Evolutionary conservation across 495 filamentous ascomycete species (phyloP).

Genomic region (Aspergillus cristatus): DNA sequence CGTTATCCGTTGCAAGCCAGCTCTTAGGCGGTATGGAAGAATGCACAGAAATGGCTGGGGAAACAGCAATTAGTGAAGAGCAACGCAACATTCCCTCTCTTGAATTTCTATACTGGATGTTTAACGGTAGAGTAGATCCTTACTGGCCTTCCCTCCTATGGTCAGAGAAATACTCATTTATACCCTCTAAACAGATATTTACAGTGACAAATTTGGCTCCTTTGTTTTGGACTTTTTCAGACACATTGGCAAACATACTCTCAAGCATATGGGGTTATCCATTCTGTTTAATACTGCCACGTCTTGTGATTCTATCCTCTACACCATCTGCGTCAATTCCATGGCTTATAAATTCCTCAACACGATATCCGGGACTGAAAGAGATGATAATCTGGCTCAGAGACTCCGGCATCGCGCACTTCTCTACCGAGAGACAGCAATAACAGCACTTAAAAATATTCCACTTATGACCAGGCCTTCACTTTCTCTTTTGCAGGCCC

Average conservation of each 20-base stretch:
- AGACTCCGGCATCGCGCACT: slow-evolving; percentile 4
- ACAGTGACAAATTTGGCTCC: slow-evolving; percentile 8
- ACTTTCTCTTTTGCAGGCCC: slow-evolving; percentile 8
- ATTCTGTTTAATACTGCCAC: slow-evolving; percentile 6
- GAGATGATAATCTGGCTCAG: slow-evolving; percentile 5
- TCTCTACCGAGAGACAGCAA: slow-evolving; percentile 8
- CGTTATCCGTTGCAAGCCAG: slow-evolving; percentile 4
- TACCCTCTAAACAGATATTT: too few relatives aligned
- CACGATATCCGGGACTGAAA: slow-evolving; percentile 3
- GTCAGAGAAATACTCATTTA: too few relatives aligned
- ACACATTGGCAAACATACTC: slow-evolving; percentile 8
- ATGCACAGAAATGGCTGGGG: background rate
- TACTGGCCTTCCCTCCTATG: too few relatives aligned
- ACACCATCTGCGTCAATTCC: slow-evolving; percentile 13
- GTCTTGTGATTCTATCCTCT: slow-evolving; percentile 3
- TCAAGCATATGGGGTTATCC: slow-evolving; percentile 13
- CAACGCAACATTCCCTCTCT: background rate
- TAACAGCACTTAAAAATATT: slow-evolving; percentile 10
- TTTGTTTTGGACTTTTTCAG: slow-evolving; percentile 16
- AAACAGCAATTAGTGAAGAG: background rate
- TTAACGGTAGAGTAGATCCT: slow-evolving; percentile 17
- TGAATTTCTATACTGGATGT: slow-evolving; percentile 16
- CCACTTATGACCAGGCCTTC: slow-evolving; percentile 6
- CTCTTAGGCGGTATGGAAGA: background rate
- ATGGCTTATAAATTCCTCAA: slow-evolving; percentile 15